Conservation (phyloP, 2,329 filamentous ascomycete genomes). For the Colletotrichum aenigma region DNA sequence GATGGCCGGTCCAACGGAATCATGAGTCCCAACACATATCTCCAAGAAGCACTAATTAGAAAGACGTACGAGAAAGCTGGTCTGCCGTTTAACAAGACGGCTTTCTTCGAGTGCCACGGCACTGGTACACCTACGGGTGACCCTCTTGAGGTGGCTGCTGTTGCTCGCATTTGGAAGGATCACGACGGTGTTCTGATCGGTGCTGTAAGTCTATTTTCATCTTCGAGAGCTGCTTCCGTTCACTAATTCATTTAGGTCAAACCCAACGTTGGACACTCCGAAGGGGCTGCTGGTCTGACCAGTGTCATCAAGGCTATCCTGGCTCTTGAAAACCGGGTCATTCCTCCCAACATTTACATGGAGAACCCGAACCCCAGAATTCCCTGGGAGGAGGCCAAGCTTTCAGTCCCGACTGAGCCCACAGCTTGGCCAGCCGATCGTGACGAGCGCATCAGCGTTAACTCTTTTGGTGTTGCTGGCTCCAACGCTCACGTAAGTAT, state of each 20-base stretch:
- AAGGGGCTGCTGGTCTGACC: conserved; percentile 35
- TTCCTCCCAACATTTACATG: conserved; percentile 22
- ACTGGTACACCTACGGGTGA: conserved; percentile 44
- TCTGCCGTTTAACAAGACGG: conserved; percentile 20
- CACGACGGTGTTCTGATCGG: conserved; percentile 27
- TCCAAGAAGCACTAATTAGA: conserved; percentile 32
- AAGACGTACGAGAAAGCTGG: conserved; percentile 28
- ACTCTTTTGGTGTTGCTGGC: conserved; percentile 39
- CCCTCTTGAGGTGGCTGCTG: conserved; percentile 37
- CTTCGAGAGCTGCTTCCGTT: fast-evolving
- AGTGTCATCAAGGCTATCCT: conserved; percentile 37
- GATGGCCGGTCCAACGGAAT: conserved; percentile 42
- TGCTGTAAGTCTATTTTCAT: conserved; percentile 25
- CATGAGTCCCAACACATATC: conserved; percentile 36
- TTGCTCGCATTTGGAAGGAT: conserved; percentile 26
- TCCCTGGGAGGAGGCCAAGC: conserved; percentile 20
- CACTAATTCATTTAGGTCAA: conserved; percentile 29
- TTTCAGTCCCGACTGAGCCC: conserved; percentile 28
- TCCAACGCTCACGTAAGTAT: conserved; percentile 12
- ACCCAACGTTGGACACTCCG: conserved; percentile 41
- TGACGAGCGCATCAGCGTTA: conserved; percentile 35
- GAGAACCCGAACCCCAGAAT: conserved; percentile 20
- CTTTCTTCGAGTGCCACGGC: conserved; percentile 37
- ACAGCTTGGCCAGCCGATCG: conserved; percentile 27
- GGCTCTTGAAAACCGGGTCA: conserved; percentile 16